Base-by-base conservation (phyloP, 768 basidiomycete genomes). In the Tubosaeta sp. region DNA sequence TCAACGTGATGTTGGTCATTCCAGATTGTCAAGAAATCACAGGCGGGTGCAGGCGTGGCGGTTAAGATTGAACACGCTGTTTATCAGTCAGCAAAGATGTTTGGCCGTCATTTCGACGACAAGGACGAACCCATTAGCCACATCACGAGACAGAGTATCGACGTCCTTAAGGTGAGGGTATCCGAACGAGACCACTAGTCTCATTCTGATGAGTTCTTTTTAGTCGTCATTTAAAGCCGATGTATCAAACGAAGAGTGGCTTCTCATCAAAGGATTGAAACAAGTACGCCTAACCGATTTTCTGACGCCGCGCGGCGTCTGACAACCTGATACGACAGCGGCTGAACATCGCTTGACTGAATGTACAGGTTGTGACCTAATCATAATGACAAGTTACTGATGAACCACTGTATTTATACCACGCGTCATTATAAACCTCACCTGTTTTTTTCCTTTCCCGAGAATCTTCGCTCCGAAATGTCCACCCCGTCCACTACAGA, bases 51-150 rank as follows among this genome's bases (percentile, higher is more conserved):
- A 43, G 95, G 96, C 63, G 94, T 97, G 13, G 95, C 96, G 0
- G 90, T 98, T 59, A 99, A 98, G 79, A 97, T 98, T 53, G 96
- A 98, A 69, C 90, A 95, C 67, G 94, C 94, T 4, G 87, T 94
- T 11, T 94, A 98, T 69, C 89, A 97, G 71, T 87, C 89, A 22
- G 84, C 93, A 25, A 95, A 94, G 71, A 87, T 93, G 84, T 97
- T 89, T 64, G 94, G 94, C 6, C 83, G 94, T 58, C 95, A 97
- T 71, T 97, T 94, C 63, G 87, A 90, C 61, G 94, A 97, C 41
- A 90, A 95, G 71, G 94, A 98, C 66, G 96, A 97, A 60, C 67
- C 97, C 34, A 76, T 94, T 46, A 94, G 92, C 47, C 87, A 88
- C 54, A 87, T 99, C 65, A 88, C 90, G 30, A 82, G 95, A 42